Base-by-base conservation (phyloP, 2,329 filamentous ascomycete genomes). In the Sporothrix sp. region DNA sequence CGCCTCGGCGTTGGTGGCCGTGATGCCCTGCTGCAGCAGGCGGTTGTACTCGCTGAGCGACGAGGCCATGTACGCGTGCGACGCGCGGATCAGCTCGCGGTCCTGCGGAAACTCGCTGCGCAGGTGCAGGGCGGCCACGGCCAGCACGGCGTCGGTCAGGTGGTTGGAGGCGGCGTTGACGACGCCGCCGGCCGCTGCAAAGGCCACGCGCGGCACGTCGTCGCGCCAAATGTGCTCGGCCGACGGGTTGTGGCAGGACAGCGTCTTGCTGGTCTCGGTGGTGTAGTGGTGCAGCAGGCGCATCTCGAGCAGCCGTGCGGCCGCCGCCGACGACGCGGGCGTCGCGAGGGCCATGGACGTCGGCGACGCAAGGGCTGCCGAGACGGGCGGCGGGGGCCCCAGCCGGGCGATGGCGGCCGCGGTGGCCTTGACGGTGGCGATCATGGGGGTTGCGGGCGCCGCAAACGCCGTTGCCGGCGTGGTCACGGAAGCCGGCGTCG, bases 271-370 rank as follows among this genome's bases (percentile, higher is more conserved):
- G 0, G 79, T 84, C 54, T 72, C 67, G 33, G 74, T 74, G 7
- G 78, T 81, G 60, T 79, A 84, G 52, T 84, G 77, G 59, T 84
- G 81, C 65, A 84, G 75, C 30, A 84, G 68, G 44, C 73, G 75
- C 52, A 84, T 68, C 62, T 84, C 81, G 54, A 82, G 67, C 54
- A 80, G 66, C 44, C 76, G 67, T 54, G 73, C 65, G 28, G 60
- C 61, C 27, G 52, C 37, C 13, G 46, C 4, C 6, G 66, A 62
- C 13, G 66, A 62, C 6, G 65, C 68, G 39, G 61, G 66, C 48
- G 61, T 62, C 44, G 67, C 58, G 2, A 68, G 56, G 27, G 61
- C 57, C 1, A 66, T 60, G 0, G 69, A 65, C 14, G 65, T 60
- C 53, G 66, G 62, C 50, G 64, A 56, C 56, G 66, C 56, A 13